These are phyloP conservation scores for Amauroascus niger DNA, from an alignment of 2,329 filamentous ascomycete genomes.

Conservation along the genomic window DNA sequence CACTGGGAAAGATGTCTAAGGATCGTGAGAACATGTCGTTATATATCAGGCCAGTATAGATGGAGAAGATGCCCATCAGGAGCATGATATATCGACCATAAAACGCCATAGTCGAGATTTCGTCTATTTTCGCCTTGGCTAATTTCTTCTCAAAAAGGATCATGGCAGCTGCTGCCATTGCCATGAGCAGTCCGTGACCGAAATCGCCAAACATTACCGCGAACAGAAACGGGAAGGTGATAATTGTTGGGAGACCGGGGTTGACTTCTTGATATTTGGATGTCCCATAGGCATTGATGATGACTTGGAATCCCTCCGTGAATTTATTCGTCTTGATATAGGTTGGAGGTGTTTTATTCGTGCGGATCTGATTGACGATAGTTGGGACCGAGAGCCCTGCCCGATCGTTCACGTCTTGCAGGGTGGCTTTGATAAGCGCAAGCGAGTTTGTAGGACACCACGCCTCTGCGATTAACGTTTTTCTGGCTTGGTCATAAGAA, in stretches of 20 bases:
- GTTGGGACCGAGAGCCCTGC: slow-evolving; percentile 94
- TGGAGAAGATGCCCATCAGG: slow-evolving; percentile 94
- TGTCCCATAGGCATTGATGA: slow-evolving; percentile 96
- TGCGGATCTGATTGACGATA: slow-evolving; percentile 95
- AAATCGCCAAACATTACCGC: slow-evolving; percentile 99
- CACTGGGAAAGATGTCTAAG: slow-evolving; percentile 76
- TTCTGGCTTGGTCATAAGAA: slow-evolving; percentile 89
- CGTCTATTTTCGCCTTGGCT: slow-evolving; percentile 77
- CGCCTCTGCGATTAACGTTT: slow-evolving; percentile 92
- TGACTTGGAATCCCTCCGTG: slow-evolving; percentile 95
- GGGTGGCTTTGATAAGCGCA: slow-evolving; percentile 76
- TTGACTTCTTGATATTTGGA: slow-evolving; percentile 97
- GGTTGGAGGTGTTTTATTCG: slow-evolving; percentile 93
- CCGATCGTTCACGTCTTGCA: slow-evolving; percentile 93
- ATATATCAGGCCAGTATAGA: slow-evolving; percentile 95
- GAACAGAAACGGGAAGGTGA: slow-evolving; percentile 99
- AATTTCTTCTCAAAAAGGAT: slow-evolving; percentile 93
- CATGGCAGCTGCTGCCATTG: slow-evolving; percentile 74
- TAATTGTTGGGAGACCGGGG: slow-evolving; percentile 84
- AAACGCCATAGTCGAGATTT: slow-evolving; percentile 96
- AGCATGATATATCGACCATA: slow-evolving; percentile 98
- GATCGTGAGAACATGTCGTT: slow-evolving; percentile 96
- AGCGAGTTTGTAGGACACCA: slow-evolving; percentile 94
- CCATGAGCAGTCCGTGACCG: slow-evolving; percentile 86
- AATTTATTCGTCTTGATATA: slow-evolving; percentile 99